Conservation (phyloP, 768 basidiomycete species). For the Russula vinacea region DNA sequence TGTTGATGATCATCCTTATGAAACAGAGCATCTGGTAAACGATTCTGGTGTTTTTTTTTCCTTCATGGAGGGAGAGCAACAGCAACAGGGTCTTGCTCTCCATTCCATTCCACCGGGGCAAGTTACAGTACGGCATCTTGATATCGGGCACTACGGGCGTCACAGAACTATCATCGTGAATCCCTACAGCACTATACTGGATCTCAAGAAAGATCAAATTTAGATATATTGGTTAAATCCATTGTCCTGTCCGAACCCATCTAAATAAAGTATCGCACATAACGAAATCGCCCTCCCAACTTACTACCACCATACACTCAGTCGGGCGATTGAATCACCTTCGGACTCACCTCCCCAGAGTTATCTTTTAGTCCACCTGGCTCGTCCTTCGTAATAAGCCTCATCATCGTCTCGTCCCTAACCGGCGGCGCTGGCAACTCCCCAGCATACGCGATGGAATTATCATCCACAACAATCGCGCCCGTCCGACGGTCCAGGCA, state of each 20-base stretch:
- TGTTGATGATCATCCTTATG: too few species aligned
- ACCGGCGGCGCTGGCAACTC: neutral
- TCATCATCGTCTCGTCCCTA: conserved; percentile 27
- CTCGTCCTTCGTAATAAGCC: conserved; percentile 8
- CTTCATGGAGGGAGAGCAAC: too few species aligned
- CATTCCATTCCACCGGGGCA: too few species aligned
- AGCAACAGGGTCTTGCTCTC: too few species aligned
- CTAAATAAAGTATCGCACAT: neutral
- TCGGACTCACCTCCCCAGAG: neutral
- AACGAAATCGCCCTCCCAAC: neutral
- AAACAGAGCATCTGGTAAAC: too few species aligned
- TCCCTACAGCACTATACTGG: too few species aligned
- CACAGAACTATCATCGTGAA: too few species aligned
- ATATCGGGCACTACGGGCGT: too few species aligned
- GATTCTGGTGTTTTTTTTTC: too few species aligned
- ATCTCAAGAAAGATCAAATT: too few species aligned
- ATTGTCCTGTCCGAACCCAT: neutral
- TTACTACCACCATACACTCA: neutral
- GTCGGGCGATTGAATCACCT: too few species aligned
- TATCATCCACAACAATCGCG: conserved; percentile 28
- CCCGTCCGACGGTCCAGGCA: conserved; percentile 28
- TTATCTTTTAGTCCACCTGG: neutral
- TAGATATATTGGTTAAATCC: neutral
- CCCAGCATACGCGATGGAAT: conserved; percentile 1
- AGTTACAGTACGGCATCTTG: too few species aligned